Conservation (phyloP, 257 asterid genomes). For the Scutellaria galericulata region DNA sequence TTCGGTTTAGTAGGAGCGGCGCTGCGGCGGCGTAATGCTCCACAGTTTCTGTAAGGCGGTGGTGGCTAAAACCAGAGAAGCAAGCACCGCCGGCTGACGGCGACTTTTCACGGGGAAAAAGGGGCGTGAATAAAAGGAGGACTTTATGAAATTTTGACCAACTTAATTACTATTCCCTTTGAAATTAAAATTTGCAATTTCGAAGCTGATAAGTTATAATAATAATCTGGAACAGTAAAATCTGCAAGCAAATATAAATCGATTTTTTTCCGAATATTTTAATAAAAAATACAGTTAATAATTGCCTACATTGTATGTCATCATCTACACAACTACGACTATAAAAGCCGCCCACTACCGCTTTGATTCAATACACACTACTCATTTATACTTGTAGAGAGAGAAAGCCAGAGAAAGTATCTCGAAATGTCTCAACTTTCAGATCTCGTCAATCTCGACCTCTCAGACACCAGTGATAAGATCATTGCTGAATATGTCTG, state of each 20-base stretch:
- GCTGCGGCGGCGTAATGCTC: too few species aligned
- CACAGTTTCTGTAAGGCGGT: too few species aligned
- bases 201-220: neutral
- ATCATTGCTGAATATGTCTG: conserved; percentile 68
- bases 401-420: conserved; percentile 7
- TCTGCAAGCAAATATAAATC: neutral
- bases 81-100: conserved; percentile 10
- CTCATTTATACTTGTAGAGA: neutral
- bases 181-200: neutral
- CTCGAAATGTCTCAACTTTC: conserved; percentile 47
- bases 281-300: neutral
- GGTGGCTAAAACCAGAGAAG: neutral
- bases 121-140: neutral
- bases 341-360: conserved; percentile 21
- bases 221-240: neutral
- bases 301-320: conserved; percentile 12
- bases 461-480: conserved; percentile 47
- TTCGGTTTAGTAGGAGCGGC: too few species aligned
- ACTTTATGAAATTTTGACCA: conserved; percentile 1
- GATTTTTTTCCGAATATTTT: neutral
- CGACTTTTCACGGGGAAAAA: neutral
- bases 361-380: neutral
- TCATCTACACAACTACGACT: conserved; percentile 15
- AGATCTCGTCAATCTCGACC: conserved; percentile 65
- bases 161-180: neutral